Percentiles rank a stretch among this genome's conserved stretches.
Evolutionary conservation across 768 basidiomycete genomes (phyloP).

Genomic region (Leucocoprinus sp.): DNA sequence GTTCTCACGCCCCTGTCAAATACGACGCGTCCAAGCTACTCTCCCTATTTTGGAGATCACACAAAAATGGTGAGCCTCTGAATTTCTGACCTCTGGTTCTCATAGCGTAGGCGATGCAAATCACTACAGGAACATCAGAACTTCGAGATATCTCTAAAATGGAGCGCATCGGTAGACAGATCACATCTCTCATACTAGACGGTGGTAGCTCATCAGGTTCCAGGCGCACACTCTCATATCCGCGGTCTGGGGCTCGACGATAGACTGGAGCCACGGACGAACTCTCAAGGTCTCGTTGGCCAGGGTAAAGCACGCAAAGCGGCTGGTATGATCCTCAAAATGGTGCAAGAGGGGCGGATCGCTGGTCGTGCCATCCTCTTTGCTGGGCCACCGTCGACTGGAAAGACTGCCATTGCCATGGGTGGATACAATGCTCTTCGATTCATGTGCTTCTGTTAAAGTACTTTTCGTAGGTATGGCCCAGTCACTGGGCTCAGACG

Average conservation of each 20-base stretch:
- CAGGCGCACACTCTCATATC: conserved; percentile 91
- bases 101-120: conserved; percentile 50
- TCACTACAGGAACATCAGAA: conserved; percentile 70
- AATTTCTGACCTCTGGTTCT: background rate
- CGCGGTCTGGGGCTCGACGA: conserved; percentile 92
- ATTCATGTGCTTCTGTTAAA: conserved; percentile 14
- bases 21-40: conserved; percentile 11
- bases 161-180: conserved; percentile 73
- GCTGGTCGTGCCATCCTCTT: conserved; percentile 95
- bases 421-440: conserved; percentile 36
- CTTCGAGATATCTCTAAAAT: conserved; percentile 85
- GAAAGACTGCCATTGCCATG: conserved; percentile 97
- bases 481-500: conserved; percentile 86
- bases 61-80: conserved; percentile 11
- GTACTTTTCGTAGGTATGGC: conserved; percentile 71
- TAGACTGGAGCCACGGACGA: conserved; percentile 79
- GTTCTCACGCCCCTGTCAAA: conserved; percentile 11
- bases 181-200: background rate
- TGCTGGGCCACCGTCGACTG: conserved; percentile 94
- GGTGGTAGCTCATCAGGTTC: conserved; percentile 6
- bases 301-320: conserved; percentile 95
- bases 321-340: conserved; percentile 94
- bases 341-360: conserved; percentile 95
- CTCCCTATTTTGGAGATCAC: background rate
- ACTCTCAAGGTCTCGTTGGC: conserved; percentile 94